A percentile compares a stretch with the other conserved stretches of the same genome.
Conservation (phyloP, 768 basidiomycete genomes). For the Leccinum aurantiacum region DNA sequence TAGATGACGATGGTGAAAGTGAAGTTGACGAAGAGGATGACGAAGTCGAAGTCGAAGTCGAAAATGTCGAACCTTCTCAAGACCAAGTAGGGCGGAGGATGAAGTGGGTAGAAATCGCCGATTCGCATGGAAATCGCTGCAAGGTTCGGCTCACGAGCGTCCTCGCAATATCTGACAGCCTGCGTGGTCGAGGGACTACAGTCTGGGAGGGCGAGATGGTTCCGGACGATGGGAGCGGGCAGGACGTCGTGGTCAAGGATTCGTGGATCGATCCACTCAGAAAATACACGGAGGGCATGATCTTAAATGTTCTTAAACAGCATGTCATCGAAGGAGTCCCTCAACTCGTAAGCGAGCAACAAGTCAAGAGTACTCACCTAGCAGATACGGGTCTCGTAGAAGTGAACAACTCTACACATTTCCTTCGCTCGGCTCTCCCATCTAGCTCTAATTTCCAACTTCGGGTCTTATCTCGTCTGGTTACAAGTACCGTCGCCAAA, state of each 20-base stretch:
- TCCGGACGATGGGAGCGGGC: too few species aligned
- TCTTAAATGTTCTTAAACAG: neutral
- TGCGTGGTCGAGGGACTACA: neutral
- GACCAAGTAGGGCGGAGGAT: neutral
- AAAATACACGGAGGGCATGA: neutral
- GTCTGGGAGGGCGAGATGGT: slow-evolving; percentile 1
- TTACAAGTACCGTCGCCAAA: neutral
- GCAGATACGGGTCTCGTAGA: neutral
- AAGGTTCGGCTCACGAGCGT: neutral
- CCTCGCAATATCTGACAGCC: neutral
- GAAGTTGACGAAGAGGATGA: too few species aligned
- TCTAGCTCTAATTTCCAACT: neutral
- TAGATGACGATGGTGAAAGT: too few species aligned
- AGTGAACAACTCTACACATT: neutral
- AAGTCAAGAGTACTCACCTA: neutral
- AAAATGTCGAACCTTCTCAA: neutral
- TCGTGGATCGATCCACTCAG: neutral
- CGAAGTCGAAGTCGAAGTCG: too few species aligned
- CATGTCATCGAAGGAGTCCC: neutral
- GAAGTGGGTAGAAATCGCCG: neutral
- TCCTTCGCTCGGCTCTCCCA: neutral
- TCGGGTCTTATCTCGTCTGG: neutral
- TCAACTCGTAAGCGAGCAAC: neutral
- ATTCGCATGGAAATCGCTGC: neutral
- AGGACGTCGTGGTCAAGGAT: neutral